Conservation (phyloP, 2,329 filamentous ascomycete species). For the Colletotrichum sp. region DNA sequence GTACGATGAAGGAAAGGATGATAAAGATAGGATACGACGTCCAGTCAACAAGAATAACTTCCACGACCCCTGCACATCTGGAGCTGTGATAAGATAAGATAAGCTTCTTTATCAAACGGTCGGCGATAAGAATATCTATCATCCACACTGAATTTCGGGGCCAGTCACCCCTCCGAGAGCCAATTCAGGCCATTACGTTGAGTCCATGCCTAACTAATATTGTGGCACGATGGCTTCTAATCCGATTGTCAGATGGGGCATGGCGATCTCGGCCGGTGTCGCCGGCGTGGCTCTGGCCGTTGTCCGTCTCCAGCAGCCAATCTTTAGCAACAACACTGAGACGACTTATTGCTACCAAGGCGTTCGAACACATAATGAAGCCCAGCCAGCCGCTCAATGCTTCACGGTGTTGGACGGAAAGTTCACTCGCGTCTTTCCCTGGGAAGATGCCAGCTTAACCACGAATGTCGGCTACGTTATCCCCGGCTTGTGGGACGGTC, state of each 20-base stretch:
- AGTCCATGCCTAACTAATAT: background rate
- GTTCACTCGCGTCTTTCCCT: conserved; percentile 54
- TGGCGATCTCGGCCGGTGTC: conserved; percentile 30
- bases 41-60: background rate
- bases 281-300: conserved; percentile 35
- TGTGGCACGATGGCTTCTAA: conserved; percentile 3
- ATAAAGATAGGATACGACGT: background rate
- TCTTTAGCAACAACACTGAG: background rate
- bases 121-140: conserved; percentile 9
- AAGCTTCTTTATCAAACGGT: background rate
- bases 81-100: conserved; percentile 8
- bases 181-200: background rate
- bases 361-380: conserved; percentile 40
- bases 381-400: conserved; percentile 50
- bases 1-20: background rate
- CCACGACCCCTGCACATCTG: background rate
- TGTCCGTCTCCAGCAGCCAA: conserved; percentile 22
- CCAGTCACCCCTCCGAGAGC: background rate
- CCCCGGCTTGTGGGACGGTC: conserved; percentile 74
- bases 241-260: conserved; percentile 12
- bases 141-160: conserved; percentile 9
- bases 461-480: conserved; percentile 57
- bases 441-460: conserved; percentile 28
- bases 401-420: conserved; percentile 59
- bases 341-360: conserved; percentile 44